Conservation (phyloP, 441 rosid genomes). For the Gossypium davidsonii region DNA sequence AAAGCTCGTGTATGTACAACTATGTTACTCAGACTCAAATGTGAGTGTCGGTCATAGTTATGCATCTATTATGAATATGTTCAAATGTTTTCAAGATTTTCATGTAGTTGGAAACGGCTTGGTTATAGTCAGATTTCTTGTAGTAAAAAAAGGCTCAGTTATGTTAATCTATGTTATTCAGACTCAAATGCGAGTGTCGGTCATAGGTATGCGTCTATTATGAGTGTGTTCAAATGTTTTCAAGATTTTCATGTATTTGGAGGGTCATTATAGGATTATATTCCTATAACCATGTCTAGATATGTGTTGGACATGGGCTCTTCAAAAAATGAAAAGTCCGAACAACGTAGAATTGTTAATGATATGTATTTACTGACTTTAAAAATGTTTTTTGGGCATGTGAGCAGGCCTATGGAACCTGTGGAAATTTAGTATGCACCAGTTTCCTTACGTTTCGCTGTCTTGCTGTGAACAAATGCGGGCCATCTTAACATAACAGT, state of each 20-base stretch:
- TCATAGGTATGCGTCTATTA: no score
- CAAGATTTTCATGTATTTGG: background rate
- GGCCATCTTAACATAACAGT: slow-evolving; percentile 8
- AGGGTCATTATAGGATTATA: background rate
- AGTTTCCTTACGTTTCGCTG: background rate
- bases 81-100: background rate
- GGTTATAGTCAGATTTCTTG: no score
- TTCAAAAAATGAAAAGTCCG: background rate
- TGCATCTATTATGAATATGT: background rate
- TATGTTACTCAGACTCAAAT: background rate
- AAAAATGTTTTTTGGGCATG: slow-evolving; percentile 4
- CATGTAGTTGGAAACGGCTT: no score
- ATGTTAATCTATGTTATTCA: no score
- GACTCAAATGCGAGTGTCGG: no score
- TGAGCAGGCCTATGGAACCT: slow-evolving; percentile 19
- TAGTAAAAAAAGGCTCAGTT: no score
- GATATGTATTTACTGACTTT: background rate
- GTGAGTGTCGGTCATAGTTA: background rate
- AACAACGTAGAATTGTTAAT: background rate
- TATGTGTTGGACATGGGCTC: background rate
- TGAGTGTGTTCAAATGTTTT: no score
- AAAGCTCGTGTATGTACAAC: background rate
- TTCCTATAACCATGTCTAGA: background rate
- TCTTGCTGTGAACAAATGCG: slow-evolving; percentile 9
- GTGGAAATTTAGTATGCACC: background rate